Percentiles rank a stretch among this genome's conserved stretches.
These are phyloP conservation scores for Nectriaceae sp. DNA, from an alignment of 2,329 filamentous ascomycete species.

Conservation along the genomic window DNA sequence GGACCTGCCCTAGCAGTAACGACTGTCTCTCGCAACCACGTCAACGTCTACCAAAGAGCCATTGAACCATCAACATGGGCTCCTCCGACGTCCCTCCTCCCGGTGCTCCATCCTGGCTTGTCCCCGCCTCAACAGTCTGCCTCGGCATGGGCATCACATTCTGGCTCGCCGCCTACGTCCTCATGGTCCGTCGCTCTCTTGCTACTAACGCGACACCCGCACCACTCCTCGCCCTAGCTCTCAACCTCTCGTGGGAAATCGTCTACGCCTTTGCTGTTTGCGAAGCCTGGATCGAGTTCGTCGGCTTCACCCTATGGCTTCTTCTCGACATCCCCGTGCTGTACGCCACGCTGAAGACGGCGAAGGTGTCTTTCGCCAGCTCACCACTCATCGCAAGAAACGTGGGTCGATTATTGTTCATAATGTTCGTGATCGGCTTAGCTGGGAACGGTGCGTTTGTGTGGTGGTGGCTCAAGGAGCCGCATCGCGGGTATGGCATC, in stretches of 20 bases:
- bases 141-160: conserved; percentile 40
- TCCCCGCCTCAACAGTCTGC: conserved; percentile 36
- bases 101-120: conserved; percentile 38
- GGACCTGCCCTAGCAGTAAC: too few relatives aligned
- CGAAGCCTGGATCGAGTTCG: conserved; percentile 43
- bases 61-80: too few relatives aligned
- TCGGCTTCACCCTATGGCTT: conserved; percentile 50
- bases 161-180: conserved; percentile 47
- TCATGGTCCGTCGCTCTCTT: conserved; percentile 49
- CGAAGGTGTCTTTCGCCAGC: conserved; percentile 43
- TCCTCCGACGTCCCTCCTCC: conserved; percentile 40
- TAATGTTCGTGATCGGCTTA: conserved; percentile 38
- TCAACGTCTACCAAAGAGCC: too few relatives aligned
- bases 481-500: conserved; percentile 42
- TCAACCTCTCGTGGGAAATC: conserved; percentile 55
- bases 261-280: conserved; percentile 50
- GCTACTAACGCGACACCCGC: conserved; percentile 50
- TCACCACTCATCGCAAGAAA: conserved; percentile 45
- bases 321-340: conserved; percentile 50
- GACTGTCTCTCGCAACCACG: too few relatives aligned
- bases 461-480: conserved; percentile 48
- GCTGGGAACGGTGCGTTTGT: conserved; percentile 45
- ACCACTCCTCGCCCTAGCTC: conserved; percentile 48
- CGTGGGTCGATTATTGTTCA: conserved; percentile 37
- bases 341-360: conserved; percentile 47